Base-by-base conservation (phyloP, 2,329 filamentous ascomycete genomes). In the Colletotrichum truncatum region DNA sequence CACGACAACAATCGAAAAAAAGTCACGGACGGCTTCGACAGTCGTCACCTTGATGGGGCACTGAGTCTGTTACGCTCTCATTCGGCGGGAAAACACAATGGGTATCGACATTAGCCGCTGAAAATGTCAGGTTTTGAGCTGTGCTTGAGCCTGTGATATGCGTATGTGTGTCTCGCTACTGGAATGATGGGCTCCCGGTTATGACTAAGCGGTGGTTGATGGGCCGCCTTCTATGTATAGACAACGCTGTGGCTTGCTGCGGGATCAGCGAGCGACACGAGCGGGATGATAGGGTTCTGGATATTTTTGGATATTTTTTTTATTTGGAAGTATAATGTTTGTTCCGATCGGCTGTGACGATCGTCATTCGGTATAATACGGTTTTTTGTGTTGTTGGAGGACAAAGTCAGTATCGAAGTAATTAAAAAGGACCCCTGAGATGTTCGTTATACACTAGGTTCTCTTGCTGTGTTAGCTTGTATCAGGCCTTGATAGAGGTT, bases 41-140 rank as follows among this genome's bases (percentile, higher is more conserved):
- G 49, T 36, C 63, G 45, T 30, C 58, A 66, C 5, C 5, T 62
- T 10, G 43, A 56, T 18, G 58, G 57, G 9, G 63, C 63, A 18
- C 51, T 46, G 41, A 25, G 51, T 12, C 36, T 63, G 28, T 18
- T 66, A 23, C 57, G 34, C 14, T 57, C 49, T 23, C 63, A 66
- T 21, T 49, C 57, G 6, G 39, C 25, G 16, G 41, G 46, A 32
- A 62, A 51, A 39, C 57, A 30, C n/a, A 38, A 46, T 25, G 46
- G 21, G 21, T 46, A 52, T 28, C 55, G 38, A n/a, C 28, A 30
- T n/a, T 49, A 52, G 38, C 23, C 16, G 51, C 6, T 55, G 41
- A 52, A 36, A 36, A 21, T 11, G 32, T 23, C 11, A 21, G 7
- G 14, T 28, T 26, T 28, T 6, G 7, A 21, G n/a, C 8, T 25